Base-by-base conservation (phyloP, 805 yeast species). In the Teunomyces cretensis region DNA sequence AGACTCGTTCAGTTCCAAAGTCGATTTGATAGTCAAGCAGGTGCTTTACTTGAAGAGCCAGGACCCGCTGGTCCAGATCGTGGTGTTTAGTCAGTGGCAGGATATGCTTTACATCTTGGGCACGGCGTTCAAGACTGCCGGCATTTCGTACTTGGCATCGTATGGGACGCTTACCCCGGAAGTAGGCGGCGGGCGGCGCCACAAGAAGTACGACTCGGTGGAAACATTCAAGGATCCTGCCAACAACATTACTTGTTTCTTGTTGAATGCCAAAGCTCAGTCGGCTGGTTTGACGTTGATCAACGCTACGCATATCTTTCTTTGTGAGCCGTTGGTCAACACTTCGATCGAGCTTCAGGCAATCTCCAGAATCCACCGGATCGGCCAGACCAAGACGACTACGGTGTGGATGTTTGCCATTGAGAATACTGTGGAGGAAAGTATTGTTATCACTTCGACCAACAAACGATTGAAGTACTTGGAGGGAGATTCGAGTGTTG, bases 361-460 rank as follows among this genome's bases (percentile, higher is more conserved):
- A 0, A 86, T 91, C 43, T 88, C 95, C 41, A 77, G 99, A 50
- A 82, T 94, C 35, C 96, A 92, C 60, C 71, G 99, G 50, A 91
- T 92, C 58, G 99, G 99, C 0, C 99, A 94, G 63, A 76, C 74
- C 2, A 70, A 75, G 36, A 81, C 79, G 12, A 94, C 99, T 0
- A 85, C 83, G 1, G 96, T 92, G 1, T 94, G 98, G 97, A 84
- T 86, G 79, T 90, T 92, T 68, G 83, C 86, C 17, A 85, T 91
- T 45, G 80, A 78, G 45, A 83, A 84, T 33, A 82, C 96, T 0
- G 96, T 94, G 12, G 99, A 94, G 62, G 96, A 92, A 59, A 84
- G 88, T 37, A 87, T 94, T 38, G 79, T 88, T 28, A 65, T 79
- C n/a, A 61, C 86, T 43, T 77, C 89, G 0, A 81, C 90, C 0